Evolutionary conservation across 2,329 filamentous ascomycete species (phyloP).

Genomic region (Dendrostoma leiphaemia): DNA sequence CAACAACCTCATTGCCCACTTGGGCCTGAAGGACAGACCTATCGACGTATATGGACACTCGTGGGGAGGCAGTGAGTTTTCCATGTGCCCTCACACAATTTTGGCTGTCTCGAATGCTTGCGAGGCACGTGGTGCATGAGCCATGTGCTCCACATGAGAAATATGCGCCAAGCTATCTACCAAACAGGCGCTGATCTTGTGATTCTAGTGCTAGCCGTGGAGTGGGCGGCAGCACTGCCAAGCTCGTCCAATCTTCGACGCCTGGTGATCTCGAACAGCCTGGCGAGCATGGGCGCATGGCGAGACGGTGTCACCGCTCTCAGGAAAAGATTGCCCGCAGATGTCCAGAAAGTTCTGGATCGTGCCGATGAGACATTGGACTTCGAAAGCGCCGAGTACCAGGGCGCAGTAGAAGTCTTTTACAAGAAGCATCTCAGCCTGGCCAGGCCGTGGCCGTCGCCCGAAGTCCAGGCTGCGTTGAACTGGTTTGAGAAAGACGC

Average conservation of each 20-base stretch:
- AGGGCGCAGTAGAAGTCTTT: conserved; percentile 30
- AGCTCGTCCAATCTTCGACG: conserved; percentile 23
- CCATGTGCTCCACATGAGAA: too few species aligned
- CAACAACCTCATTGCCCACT: conserved; percentile 22
- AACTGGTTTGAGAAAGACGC: conserved; percentile 30
- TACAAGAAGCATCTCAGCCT: conserved; percentile 30
- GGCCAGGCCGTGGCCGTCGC: conserved; percentile 28
- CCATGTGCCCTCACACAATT: too few species aligned
- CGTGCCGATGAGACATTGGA: conserved; percentile 24
- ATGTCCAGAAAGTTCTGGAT: conserved; percentile 24
- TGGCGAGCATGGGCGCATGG: conserved; percentile 30
- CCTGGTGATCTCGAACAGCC: conserved; percentile 28
- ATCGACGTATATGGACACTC: conserved; percentile 19
- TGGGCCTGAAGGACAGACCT: conserved; percentile 15
- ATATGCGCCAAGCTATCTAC: too few species aligned
- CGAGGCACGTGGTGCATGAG: too few species aligned
- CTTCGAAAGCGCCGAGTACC: conserved; percentile 29
- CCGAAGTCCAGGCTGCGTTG: conserved; percentile 29
- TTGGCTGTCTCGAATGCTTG: too few species aligned
- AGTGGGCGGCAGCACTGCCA: conserved; percentile 4
- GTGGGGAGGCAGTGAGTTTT: conserved; percentile 15
- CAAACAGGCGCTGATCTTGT: too few species aligned
- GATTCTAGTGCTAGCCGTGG: conserved; percentile 15
- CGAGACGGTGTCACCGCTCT: conserved; percentile 9
- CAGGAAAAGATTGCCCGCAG: conserved; percentile 22